These are phyloP conservation scores for Hypericum perforatum DNA, from an alignment of 345 rosid species.

Conservation along the genomic window DNA sequence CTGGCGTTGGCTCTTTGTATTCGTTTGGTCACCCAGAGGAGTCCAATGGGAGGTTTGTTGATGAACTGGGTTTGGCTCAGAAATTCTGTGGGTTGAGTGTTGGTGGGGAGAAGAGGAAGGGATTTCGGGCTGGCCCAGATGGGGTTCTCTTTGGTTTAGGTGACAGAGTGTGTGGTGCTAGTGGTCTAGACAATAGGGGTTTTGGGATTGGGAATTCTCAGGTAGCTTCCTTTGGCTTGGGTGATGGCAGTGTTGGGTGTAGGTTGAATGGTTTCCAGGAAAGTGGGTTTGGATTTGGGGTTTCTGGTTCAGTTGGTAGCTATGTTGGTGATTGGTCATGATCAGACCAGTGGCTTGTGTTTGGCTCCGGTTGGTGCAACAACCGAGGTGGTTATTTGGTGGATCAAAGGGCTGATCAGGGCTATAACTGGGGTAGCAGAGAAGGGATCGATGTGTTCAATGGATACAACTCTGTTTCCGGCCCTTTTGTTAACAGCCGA, in stretches of 20 bases:
- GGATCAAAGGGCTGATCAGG: constrained; percentile 25
- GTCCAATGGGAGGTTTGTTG: neutral
- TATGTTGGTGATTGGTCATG: constrained; percentile 8
- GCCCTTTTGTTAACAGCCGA: constrained; percentile 15
- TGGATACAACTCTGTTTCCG: constrained; percentile 1
- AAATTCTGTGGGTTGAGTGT: neutral
- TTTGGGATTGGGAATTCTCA: neutral
- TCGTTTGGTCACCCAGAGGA: neutral
- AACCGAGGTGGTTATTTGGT: constrained; percentile 22
- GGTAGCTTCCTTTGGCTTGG: neutral
- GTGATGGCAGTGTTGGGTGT: no score
- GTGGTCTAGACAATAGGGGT: no score
- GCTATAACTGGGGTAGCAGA: constrained; percentile 8
- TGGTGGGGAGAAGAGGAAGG: neutral
- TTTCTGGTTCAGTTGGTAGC: neutral
- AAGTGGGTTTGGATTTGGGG: neutral
- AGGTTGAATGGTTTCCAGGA: no score
- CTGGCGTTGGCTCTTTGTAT: neutral
- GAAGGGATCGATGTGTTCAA: constrained; percentile 9
- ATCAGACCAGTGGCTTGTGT: constrained; percentile 17
- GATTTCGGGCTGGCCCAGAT: neutral
- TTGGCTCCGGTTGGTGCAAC: constrained; percentile 9
- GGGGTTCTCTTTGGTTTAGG: neutral
- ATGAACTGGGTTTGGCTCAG: constrained; percentile 2
- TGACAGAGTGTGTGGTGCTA: neutral